Evolutionary conservation across 495 filamentous ascomycete genomes (phyloP), one percentile per base, ranked within the genome.

Genomic region (Peziza echinospora): DNA sequence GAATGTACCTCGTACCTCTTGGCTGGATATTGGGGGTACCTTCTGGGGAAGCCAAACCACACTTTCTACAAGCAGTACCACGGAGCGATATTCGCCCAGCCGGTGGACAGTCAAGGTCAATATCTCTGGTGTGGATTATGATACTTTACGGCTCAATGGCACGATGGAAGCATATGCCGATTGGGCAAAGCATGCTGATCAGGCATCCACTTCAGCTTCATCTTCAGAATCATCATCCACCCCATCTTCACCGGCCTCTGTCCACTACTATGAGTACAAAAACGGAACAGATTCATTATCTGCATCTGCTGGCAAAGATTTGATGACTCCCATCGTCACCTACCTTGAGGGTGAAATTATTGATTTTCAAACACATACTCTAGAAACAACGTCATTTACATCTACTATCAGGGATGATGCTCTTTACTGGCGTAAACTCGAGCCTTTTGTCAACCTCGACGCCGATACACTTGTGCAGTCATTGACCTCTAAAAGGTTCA

Each of bases 161-260:
- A 82, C 78, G 2, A 84, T 84, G 79, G 77, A 81, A 63, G 79
- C 79, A 9, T 81, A 76, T 65, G 74, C 82, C 52, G 78, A 80
- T 72, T 10, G 69, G 68, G 51, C 71, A 69, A 56, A 61, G 62
- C 9, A 68, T 65, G 1, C 66, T 66, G 30, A 37, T 13, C 30
- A 37, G 30, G 3, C 30, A 3, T 37, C 19, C 30, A 13, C 19
- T 1, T 37, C 30, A 5, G 13, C 30, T 13, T 13, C 30, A 37
- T 5, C 30, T 13, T 11, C 13, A 13, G 19, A 37, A 37, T 37
- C 30, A 37, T 7, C 19, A 37, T 3, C 3, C 30, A 37, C 13
- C 19, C 30, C 30, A 5, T 37, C 30, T 11, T 37, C 30, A 11
- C 19, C 30, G 19, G 19, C 30, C 30, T n/a, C n/a, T n/a, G n/a